Conservation (phyloP, 495 filamentous ascomycete genomes). For the Penicillium pancosmium region DNA sequence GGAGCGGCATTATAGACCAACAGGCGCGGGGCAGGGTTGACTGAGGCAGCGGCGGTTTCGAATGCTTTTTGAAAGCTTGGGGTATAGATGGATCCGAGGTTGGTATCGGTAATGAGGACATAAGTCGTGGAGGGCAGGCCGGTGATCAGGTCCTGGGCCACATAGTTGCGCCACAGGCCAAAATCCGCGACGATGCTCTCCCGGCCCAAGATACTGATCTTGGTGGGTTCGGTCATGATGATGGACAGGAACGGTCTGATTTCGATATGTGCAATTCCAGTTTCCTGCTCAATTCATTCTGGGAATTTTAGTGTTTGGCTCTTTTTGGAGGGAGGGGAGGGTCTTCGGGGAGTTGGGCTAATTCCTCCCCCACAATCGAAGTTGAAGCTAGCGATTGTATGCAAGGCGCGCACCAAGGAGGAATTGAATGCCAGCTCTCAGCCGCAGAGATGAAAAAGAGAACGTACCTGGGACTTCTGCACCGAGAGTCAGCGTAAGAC, state of each 20-base stretch:
- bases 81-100: constrained; percentile 80
- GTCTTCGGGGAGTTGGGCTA: constrained; percentile 13
- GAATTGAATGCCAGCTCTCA: constrained; percentile 5
- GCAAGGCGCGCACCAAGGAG: constrained; percentile 18
- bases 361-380: constrained; percentile 23
- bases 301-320: constrained; percentile 19
- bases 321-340: constrained; percentile 4
- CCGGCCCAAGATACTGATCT: constrained; percentile 60
- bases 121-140: constrained; percentile 85
- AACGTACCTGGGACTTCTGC: constrained; percentile 23
- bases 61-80: constrained; percentile 76
- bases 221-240: constrained; percentile 48
- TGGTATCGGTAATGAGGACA: constrained; percentile 94
- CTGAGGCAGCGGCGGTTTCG: constrained; percentile 50
- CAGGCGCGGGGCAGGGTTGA: constrained; percentile 64
- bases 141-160: constrained; percentile 78
- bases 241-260: constrained; percentile 8
- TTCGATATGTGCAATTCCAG: constrained; percentile 6
- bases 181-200: constrained; percentile 92
- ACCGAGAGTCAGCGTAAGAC: constrained; percentile 20
- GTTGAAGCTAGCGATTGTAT: constrained; percentile 23
- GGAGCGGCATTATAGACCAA: constrained; percentile 86
- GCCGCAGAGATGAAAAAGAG: neutral
- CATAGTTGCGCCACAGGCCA: constrained; percentile 81
- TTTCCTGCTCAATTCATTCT: constrained; percentile 42